phyloP scores from a whole-genome alignment of 441 rosid species.

The Erodium trifolium region DNA sequence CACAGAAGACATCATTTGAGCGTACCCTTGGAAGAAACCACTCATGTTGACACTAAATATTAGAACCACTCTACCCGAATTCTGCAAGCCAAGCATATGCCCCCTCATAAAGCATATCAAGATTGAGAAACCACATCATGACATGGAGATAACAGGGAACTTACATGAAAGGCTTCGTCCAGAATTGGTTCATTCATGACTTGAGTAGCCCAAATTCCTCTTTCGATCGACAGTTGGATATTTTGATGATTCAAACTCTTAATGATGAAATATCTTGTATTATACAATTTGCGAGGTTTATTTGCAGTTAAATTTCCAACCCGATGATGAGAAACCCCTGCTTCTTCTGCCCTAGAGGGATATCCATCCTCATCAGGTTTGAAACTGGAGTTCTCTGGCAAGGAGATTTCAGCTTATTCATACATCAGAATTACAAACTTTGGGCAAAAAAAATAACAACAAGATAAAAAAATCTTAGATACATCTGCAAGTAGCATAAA shows the following conservation, averaged over 20 bases:
- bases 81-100: constrained; percentile 53
- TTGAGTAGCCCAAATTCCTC: constrained; percentile 97
- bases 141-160: constrained; percentile 24
- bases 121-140: constrained; percentile 22
- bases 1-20: constrained; percentile 87
- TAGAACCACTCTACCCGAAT: constrained; percentile 68
- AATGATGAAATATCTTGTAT: constrained; percentile 82
- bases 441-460: not conserved
- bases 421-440: not conserved
- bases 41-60: constrained; percentile 98
- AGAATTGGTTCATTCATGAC: constrained; percentile 94
- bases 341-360: constrained; percentile 35
- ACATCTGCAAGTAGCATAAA: not conserved
- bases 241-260: constrained; percentile 82
- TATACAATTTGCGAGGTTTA: constrained; percentile 37
- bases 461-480: not conserved
- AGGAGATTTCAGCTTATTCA: constrained; percentile 23
- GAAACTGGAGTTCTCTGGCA: constrained; percentile 66
- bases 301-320: constrained; percentile 31
- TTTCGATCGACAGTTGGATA: constrained; percentile 65
- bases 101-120: constrained; percentile 24
- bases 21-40: constrained; percentile 98
- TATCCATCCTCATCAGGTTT: constrained; percentile 45
- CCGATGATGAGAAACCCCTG: constrained; percentile 29
- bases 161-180: constrained; percentile 91